These are phyloP conservation scores for Candida taoyuanica DNA, from an alignment of 805 yeast genomes.

Conservation along the genomic window DNA sequence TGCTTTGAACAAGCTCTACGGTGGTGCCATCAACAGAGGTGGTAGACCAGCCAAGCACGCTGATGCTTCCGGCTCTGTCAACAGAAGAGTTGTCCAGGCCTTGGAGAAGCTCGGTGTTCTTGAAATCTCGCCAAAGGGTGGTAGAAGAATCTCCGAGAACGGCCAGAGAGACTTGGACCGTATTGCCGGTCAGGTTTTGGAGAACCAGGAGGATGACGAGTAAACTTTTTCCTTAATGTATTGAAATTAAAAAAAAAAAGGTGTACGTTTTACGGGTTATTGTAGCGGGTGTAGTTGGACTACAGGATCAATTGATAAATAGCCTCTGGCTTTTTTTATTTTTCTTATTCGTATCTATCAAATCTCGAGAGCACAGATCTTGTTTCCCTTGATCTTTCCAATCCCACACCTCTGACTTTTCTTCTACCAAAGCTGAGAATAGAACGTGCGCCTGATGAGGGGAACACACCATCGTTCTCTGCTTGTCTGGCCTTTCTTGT, in stretches of 20 bases:
- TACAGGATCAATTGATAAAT: no score
- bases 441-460: constrained; percentile 30
- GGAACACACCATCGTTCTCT: constrained; percentile 11
- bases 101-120: constrained; percentile 97
- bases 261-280: constrained; percentile 9
- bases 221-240: constrained; percentile 18
- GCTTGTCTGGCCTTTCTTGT: constrained; percentile 30
- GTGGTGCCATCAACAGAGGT: constrained; percentile 99
- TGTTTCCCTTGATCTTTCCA: constrained; percentile 21
- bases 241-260: constrained; percentile 9
- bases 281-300: background rate
- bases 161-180: constrained; percentile 99
- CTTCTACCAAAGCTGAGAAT: constrained; percentile 25
- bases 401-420: constrained; percentile 14
- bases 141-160: constrained; percentile 98
- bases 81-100: constrained; percentile 98
- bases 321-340: no score
- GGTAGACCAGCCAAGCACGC: constrained; percentile 97
- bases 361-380: constrained; percentile 27
- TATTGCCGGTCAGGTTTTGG: constrained; percentile 98
- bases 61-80: constrained; percentile 98
- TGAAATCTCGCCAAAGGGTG: constrained; percentile 96
- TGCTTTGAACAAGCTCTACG: constrained; percentile 97
- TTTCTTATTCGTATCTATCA: constrained; percentile 23
- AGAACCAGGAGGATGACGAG: constrained; percentile 80